These are phyloP conservation scores for Agrostemma githago DNA, from an alignment of 148 eudicot species.

Conservation along the genomic window DNA sequence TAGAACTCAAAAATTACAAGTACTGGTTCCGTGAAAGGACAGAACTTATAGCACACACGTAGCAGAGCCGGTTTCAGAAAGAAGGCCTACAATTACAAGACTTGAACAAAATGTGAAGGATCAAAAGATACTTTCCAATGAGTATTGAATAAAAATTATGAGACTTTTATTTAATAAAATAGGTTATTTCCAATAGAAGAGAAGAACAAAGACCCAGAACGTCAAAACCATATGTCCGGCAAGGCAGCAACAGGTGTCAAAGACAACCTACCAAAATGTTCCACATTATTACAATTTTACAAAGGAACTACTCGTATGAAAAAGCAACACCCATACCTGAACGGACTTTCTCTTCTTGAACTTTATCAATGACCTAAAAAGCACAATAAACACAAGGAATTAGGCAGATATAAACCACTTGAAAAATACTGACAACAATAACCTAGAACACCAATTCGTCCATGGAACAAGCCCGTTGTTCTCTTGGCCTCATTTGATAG, in stretches of 20 bases:
- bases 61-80: not conserved
- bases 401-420: slow-evolving; percentile 7
- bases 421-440: not conserved
- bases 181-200: not conserved
- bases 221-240: not conserved
- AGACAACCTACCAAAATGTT: not conserved
- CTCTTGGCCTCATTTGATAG: not conserved
- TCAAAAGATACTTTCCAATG: not conserved
- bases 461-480: not conserved
- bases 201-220: not conserved
- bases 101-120: not conserved
- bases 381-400: slow-evolving; percentile 8
- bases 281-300: not conserved
- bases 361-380: slow-evolving; percentile 73
- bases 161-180: not conserved
- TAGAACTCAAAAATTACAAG: no score
- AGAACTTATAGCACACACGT: not conserved
- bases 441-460: not conserved
- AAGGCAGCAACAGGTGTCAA: not conserved
- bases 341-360: slow-evolving; percentile 77
- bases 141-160: no score
- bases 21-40: not conserved
- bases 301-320: not conserved
- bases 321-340: slow-evolving; percentile 36
- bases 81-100: not conserved